Evolutionary conservation across 140 eudicot species (phyloP), one percentile per base, ranked within the genome.

Genomic region (Stevia rebaudiana): DNA sequence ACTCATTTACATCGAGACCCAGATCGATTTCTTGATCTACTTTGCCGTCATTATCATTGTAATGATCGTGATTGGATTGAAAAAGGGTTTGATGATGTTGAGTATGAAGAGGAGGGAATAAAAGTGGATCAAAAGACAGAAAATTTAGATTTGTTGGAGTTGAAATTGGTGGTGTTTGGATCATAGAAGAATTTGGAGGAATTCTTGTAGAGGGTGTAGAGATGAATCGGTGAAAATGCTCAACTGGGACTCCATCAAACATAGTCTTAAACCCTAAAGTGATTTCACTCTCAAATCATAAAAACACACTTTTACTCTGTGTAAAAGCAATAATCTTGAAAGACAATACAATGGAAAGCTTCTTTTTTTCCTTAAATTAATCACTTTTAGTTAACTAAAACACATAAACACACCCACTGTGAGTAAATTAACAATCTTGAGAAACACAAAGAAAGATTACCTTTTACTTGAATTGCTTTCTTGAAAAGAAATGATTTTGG

Each of bases 231-330:
- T 80, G 92, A 69, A 84, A 84, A 48, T 88, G 94, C 69, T 88
- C 94, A 72, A 55, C 71, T 54, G 80, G 89, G 15, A 82, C 82
- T 78, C 90, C 94, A 70, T 82, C 82, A 76, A 84, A 84, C 87
- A 84, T 84, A 71, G 58, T 68, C 69, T 48, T 58, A 55, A 47
- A 57, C 47, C 43, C 73, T n/a, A n/a, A n/a, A n/a, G n/a, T n/a
- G n/a, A n/a, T n/a, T n/a, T n/a, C n/a, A n/a, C n/a, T n/a, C n/a
- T n/a, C n/a, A n/a, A n/a, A n/a, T n/a, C n/a, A n/a, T n/a, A n/a
- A n/a, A n/a, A n/a, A n/a, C n/a, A n/a, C n/a, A n/a, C n/a, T n/a
- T n/a, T n/a, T n/a, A n/a, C n/a, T n/a, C n/a, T n/a, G n/a, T n/a
- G n/a, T n/a, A n/a, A n/a, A n/a, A n/a, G n/a, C n/a, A n/a, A n/a